Conservation (phyloP, 2,329 filamentous ascomycete genomes). For the Fusarium torreyae region DNA sequence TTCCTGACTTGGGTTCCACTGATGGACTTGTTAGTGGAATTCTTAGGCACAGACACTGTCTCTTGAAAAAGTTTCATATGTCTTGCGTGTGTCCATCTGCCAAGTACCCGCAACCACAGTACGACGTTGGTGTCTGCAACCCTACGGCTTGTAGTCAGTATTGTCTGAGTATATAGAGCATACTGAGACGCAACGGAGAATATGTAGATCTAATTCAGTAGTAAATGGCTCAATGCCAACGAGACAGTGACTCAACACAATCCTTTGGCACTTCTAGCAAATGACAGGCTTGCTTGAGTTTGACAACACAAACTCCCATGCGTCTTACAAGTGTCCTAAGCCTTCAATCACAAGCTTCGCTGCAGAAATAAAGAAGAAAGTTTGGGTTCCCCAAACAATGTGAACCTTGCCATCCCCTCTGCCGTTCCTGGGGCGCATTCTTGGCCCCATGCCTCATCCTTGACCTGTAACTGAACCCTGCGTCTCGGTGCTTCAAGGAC, state of each 20-base stretch:
- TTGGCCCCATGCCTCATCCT: constrained; percentile 37
- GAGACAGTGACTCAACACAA: not conserved
- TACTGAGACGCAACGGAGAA: not conserved
- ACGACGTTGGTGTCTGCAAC: constrained; percentile 19
- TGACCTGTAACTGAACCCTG: constrained; percentile 45
- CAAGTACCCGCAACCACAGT: constrained; percentile 12
- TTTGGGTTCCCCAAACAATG: constrained; percentile 19
- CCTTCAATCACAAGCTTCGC: constrained; percentile 11
- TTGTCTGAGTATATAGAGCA: not conserved
- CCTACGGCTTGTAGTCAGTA: constrained; percentile 6
- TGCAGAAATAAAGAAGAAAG: constrained; percentile 21
- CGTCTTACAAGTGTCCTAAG: not conserved
- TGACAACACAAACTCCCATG: not conserved
- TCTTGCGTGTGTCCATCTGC: constrained; percentile 22
- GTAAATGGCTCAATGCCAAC: not conserved
- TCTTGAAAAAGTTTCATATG: constrained; percentile 19
- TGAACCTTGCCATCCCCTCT: constrained; percentile 25
- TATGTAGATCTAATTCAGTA: not conserved
- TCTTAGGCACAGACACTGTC: constrained; percentile 24
- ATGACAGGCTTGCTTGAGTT: not conserved
- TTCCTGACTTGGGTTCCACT: constrained; percentile 43
- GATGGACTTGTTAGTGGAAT: constrained; percentile 35
- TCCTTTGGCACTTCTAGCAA: not conserved
- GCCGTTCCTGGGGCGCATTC: constrained; percentile 27
- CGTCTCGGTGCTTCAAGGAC: constrained; percentile 32